These are phyloP conservation scores for Hanseniaspora jakobsenii DNA, from an alignment of 805 yeast genomes.

Conservation along the genomic window DNA sequence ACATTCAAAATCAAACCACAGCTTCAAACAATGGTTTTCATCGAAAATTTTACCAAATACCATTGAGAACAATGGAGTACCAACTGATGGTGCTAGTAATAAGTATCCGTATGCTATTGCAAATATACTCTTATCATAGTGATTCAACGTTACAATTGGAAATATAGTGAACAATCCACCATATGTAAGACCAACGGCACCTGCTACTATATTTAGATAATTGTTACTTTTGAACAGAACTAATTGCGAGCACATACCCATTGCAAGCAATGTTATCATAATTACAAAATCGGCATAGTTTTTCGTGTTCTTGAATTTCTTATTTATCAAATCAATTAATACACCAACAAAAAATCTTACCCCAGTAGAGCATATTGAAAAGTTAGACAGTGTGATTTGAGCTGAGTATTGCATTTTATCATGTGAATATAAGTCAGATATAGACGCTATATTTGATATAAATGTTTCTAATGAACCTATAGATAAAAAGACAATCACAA, in stretches of 20 bases:
- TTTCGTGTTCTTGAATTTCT: conserved; percentile 13
- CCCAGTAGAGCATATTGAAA: conserved; percentile 40
- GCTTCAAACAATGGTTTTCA: conserved; percentile 20
- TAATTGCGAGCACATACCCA: conserved; percentile 31
- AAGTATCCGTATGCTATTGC: conserved; percentile 91
- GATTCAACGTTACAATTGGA: conserved; percentile 70
- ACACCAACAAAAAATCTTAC: conserved; percentile 59
- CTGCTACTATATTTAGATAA: conserved; percentile 28
- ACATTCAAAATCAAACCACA: conserved; percentile 6
- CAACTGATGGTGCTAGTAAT: conserved; percentile 79
- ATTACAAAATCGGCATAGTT: conserved; percentile 27
- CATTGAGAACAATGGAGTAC: conserved; percentile 56
- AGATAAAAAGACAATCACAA: conserved; percentile 49
- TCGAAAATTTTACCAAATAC: conserved; percentile 59
- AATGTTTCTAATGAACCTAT: conserved; percentile 80
- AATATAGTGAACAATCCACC: conserved; percentile 78
- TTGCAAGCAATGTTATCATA: conserved; percentile 25
- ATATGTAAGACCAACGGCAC: conserved; percentile 55
- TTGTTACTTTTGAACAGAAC: conserved; percentile 20
- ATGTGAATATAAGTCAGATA: conserved; percentile 33
- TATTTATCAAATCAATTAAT: conserved; percentile 47
- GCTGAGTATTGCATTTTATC: conserved; percentile 19
- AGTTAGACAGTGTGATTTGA: conserved; percentile 16
- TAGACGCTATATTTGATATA: conserved; percentile 69
- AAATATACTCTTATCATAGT: conserved; percentile 79